A percentile compares a stretch with the other conserved stretches of the same genome.
Conservation (phyloP, 305 asterid species). For the Fraxinus ornus region DNA sequence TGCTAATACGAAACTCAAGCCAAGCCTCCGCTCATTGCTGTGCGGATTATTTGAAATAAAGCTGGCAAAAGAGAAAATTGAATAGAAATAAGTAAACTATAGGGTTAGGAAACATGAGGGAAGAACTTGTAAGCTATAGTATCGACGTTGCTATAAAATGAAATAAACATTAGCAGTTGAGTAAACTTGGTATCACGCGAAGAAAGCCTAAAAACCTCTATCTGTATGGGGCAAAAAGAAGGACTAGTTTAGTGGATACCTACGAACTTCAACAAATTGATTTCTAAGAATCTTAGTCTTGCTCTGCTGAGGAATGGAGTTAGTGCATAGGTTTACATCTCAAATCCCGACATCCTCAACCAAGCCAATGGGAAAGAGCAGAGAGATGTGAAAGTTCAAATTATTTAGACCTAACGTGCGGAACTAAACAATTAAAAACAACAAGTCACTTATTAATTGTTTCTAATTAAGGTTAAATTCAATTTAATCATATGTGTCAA, state of each 20-base stretch:
- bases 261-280: background rate
- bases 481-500: no score
- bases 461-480: background rate
- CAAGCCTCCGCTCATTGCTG: conserved; percentile 59
- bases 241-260: background rate
- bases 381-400: background rate
- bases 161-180: background rate
- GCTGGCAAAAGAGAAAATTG: conserved; percentile 29
- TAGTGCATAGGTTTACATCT: background rate
- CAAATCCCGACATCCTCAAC: background rate
- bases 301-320: background rate
- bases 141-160: background rate
- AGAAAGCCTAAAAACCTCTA: no score
- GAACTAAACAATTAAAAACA: no score
- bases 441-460: background rate
- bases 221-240: no score
- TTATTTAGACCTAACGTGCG: background rate
- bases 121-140: background rate
- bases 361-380: background rate
- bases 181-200: no score
- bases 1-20: conserved; percentile 27
- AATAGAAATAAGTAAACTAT: background rate
- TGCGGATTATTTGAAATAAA: conserved; percentile 61
- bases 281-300: no score
- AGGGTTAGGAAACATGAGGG: background rate